These are phyloP conservation scores for Diaporthe sp. DNA, from an alignment of 2,329 filamentous ascomycete genomes.

Conservation along the genomic window DNA sequence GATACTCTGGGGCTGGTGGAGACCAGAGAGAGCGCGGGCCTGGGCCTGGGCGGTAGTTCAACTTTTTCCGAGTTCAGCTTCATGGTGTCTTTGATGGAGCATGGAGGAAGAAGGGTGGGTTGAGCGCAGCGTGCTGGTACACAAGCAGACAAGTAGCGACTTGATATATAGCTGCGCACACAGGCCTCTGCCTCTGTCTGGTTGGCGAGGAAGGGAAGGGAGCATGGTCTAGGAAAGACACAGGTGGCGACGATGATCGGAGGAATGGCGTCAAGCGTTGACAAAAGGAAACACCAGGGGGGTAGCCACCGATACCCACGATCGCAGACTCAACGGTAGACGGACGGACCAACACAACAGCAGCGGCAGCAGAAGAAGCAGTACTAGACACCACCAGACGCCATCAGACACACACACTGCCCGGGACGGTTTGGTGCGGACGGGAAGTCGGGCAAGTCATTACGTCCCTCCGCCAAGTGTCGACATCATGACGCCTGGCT, in stretches of 20 bases:
- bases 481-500: conserved; percentile 17
- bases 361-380: not conserved
- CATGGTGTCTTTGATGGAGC: conserved; percentile 25
- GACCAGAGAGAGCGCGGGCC: conserved; percentile 26
- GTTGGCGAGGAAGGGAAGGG: conserved; percentile 32
- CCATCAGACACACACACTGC: conserved; percentile 8
- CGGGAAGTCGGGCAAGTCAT: conserved; percentile 8
- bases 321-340: conserved; percentile 11
- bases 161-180: conserved; percentile 27
- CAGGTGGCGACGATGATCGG: conserved; percentile 30
- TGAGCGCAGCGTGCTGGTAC: conserved; percentile 24
- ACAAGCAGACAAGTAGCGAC: conserved; percentile 12
- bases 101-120: conserved; percentile 15
- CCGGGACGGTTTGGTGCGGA: conserved; percentile 13
- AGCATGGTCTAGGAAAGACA: conserved; percentile 29
- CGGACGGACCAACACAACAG: not conserved
- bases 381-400: not conserved
- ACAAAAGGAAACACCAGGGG: conserved; percentile 7
- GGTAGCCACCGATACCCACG: conserved; percentile 20
- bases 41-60: conserved; percentile 23
- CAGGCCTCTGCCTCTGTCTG: not conserved
- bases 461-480: conserved; percentile 16
- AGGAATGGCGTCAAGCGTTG: conserved; percentile 28
- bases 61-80: conserved; percentile 28
- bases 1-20: conserved; percentile 28